phyloP scores from a whole-genome alignment of 805 yeast species.

The Nakazawaea holstii region DNA sequence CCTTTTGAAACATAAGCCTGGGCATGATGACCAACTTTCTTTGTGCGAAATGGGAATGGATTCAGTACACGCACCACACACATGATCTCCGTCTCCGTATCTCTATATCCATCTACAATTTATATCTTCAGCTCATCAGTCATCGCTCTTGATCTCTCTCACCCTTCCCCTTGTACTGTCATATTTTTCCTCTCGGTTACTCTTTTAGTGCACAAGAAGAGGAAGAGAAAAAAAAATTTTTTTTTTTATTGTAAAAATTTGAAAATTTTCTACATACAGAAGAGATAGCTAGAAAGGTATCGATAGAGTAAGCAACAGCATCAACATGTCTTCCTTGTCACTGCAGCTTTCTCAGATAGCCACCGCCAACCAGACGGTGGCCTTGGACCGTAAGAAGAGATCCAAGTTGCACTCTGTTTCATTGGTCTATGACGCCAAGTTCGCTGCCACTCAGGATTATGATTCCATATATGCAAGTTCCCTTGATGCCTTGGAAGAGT shows the following conservation, averaged over 20 bases:
- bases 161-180: no score
- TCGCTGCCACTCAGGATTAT: conserved; percentile 92
- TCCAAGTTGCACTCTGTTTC: conserved; percentile 87
- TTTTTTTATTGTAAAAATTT: neutral
- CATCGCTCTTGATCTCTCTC: no score
- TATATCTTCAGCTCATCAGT: no score
- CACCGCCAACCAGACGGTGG: conserved; percentile 59
- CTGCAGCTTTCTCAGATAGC: conserved; percentile 75
- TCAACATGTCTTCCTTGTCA: conserved; percentile 47
- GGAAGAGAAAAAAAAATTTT: neutral
- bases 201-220: no score
- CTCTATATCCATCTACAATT: no score
- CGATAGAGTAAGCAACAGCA: neutral
- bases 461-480: conserved; percentile 73
- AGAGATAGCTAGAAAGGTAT: no score
- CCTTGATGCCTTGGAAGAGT: conserved; percentile 68
- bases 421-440: conserved; percentile 75
- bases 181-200: no score
- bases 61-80: no score
- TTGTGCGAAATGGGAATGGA: no score
- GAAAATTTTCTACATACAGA: neutral
- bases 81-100: no score
- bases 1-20: neutral
- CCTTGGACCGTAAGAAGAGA: conserved; percentile 80
- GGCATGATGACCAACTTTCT: no score